phyloP scores from a whole-genome alignment of 2,329 filamentous ascomycete genomes.

The Exophiala xenobiotica region DNA sequence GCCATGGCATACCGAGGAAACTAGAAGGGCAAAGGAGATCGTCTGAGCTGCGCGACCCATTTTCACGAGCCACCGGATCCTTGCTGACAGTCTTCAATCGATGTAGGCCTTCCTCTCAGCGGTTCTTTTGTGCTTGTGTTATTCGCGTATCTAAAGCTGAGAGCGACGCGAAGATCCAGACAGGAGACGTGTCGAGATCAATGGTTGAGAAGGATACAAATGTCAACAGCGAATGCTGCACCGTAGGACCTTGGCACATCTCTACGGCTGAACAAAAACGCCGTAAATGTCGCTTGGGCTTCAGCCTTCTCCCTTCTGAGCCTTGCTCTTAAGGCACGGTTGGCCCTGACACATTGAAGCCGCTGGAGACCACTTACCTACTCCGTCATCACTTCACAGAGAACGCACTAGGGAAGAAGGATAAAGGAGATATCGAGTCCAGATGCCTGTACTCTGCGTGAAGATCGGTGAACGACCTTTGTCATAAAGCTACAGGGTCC shows the following conservation, averaged over 20 bases:
- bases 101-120: neutral
- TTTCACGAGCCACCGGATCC: neutral
- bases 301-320: too few relatives aligned
- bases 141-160: neutral
- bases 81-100: neutral
- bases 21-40: constrained; percentile 62
- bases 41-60: constrained; percentile 97
- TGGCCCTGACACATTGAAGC: too few relatives aligned
- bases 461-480: too few relatives aligned
- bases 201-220: neutral
- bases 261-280: too few relatives aligned
- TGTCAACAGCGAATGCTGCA: neutral
- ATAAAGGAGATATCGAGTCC: too few relatives aligned
- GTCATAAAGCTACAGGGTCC: too few relatives aligned
- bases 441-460: too few relatives aligned
- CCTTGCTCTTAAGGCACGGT: too few relatives aligned
- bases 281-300: too few relatives aligned
- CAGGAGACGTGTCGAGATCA: constrained; percentile 1
- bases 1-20: constrained; percentile 19
- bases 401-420: too few relatives aligned
- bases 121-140: neutral
- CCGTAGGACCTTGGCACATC: neutral
- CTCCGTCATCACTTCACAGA: too few relatives aligned
- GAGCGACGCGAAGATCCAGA: neutral
- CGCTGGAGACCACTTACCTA: too few relatives aligned